A percentile compares a stretch with the other conserved stretches of the same genome.
Conservation (phyloP, 2,329 filamentous ascomycete genomes). For the Daldinia sp. region DNA sequence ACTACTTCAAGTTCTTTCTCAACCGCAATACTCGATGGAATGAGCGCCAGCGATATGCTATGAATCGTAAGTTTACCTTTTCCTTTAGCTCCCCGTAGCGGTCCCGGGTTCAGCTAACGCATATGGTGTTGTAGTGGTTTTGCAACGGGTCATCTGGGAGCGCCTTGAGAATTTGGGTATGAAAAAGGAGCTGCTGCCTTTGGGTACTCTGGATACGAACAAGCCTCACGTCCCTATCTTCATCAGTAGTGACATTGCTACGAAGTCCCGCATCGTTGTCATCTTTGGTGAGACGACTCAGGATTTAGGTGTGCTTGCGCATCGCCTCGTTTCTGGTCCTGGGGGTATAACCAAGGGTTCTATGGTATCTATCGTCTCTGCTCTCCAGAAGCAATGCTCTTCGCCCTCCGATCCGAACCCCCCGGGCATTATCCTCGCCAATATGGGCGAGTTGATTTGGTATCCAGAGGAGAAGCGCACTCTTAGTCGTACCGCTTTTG, state of each 20-base stretch:
- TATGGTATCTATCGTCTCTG: conserved; percentile 68
- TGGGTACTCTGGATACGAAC: conserved; percentile 51
- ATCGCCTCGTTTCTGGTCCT: conserved; percentile 68
- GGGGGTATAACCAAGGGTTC: conserved; percentile 77
- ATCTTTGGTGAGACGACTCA: conserved; percentile 77
- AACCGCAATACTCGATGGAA: conserved; percentile 81
- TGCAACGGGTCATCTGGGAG: conserved; percentile 65
- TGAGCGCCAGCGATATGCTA: conserved; percentile 74
- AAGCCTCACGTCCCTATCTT: conserved; percentile 76
- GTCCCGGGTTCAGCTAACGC: neutral
- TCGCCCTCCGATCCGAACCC: conserved; percentile 47
- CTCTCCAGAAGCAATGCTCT: conserved; percentile 50
- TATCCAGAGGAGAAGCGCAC: conserved; percentile 69
- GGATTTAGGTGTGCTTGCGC: conserved; percentile 78
- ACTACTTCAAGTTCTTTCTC: conserved; percentile 78
- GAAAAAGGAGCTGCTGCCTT: conserved; percentile 67
- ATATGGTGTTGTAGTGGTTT: conserved; percentile 59
- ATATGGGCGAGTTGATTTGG: conserved; percentile 80
- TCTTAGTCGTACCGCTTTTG: conserved; percentile 66
- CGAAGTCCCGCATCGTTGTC: conserved; percentile 71
- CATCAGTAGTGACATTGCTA: conserved; percentile 59
- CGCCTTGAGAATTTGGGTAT: conserved; percentile 71
- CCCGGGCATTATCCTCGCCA: conserved; percentile 76
- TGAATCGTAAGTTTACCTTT: conserved; percentile 67
- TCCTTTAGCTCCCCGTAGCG: neutral